Evolutionary conservation across 768 basidiomycete species (phyloP), one percentile per base, ranked within the genome.

Genomic region (Dentipellis fragilis): DNA sequence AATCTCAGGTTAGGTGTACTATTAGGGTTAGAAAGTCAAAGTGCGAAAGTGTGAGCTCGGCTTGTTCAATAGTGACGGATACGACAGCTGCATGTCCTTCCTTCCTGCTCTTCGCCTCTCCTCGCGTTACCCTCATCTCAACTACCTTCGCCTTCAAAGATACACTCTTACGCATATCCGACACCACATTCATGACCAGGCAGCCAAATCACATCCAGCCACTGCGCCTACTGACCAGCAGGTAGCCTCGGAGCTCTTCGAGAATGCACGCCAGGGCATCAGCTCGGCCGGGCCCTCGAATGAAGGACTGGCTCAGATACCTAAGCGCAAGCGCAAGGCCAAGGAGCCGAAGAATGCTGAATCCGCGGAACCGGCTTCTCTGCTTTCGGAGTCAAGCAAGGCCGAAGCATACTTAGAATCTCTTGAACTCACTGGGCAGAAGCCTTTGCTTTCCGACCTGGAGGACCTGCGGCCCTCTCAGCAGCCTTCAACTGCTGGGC

Each of bases 361-460:
- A 48, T 48, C 21, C 16, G 14, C n/a, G 29, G 23, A 14, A 16
- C 22, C 39, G 7, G 53, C 55, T 19, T 54, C 63, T n/a, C 45
- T 58, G 55, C 59, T 72, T 12, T 62, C 76, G 23, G 72, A 72
- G 38, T 66, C 75, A 23, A 78, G 72, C 40, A 76, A 74, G 58
- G 69, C 85, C 4, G 77, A 82, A 54, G 69, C 73, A 37, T 82
- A 80, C 63, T 77, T 89, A 14, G 71, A 80, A n/a, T 71, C 75
- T 29, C 71, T 86, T 46, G 71, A 72, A 45, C 69, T 71, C 19
- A 69, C 73, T 34, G 73, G 75, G 22, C 63, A 72, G 29, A 68
- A 75, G 23, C 73, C 85, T 7, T 78, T 78, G 2, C 68, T 87
- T 23, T 72, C 69, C 40, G 88, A 90, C 56, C 66, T 89, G 45